phyloP scores from a whole-genome alignment of 2,329 filamentous ascomycete species.

The Chaetothyriales sp. region DNA sequence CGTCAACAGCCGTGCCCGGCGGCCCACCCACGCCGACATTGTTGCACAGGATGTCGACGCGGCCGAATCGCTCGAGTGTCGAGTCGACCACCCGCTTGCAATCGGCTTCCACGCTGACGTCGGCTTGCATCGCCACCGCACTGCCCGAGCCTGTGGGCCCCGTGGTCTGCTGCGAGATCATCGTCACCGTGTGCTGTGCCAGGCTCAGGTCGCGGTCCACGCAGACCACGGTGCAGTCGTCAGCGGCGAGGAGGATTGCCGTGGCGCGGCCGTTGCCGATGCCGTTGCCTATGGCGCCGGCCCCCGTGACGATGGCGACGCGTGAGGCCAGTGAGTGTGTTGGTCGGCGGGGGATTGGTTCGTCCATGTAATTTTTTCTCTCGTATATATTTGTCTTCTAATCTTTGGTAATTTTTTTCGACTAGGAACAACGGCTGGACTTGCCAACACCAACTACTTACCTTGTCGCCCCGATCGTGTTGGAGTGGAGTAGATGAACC shows the following conservation, averaged over 20 bases:
- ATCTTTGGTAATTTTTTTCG: too few relatives aligned
- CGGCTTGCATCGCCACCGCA: conserved; percentile 34
- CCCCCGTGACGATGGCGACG: conserved; percentile 45
- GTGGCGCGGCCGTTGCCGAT: conserved; percentile 49
- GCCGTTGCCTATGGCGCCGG: conserved; percentile 42
- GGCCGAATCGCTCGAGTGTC: conserved; percentile 38
- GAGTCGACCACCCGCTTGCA: conserved; percentile 33
- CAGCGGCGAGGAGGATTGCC: conserved; percentile 46
- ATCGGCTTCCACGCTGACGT: conserved; percentile 43
- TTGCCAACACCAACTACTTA: too few relatives aligned
- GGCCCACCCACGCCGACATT: conserved; percentile 51
- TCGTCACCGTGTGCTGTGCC: conserved; percentile 41
- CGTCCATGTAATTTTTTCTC: neutral
- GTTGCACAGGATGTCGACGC: conserved; percentile 51
- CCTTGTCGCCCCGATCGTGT: too few relatives aligned
- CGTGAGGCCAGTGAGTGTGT: conserved; percentile 10
- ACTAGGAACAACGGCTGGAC: too few relatives aligned
- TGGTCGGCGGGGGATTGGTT: conserved; percentile 9
- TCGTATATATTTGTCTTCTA: neutral
- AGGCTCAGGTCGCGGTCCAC: conserved; percentile 39
- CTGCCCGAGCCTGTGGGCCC: conserved; percentile 17
- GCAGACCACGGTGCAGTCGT: conserved; percentile 46
- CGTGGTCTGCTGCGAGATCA: conserved; percentile 32
- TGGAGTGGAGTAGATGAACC: too few relatives aligned
- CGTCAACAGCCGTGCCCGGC: conserved; percentile 44